A percentile compares a stretch with the other conserved stretches of the same genome.
These are phyloP conservation scores for Boletus subparvulus DNA, from an alignment of 768 basidiomycete species.

Conservation along the genomic window DNA sequence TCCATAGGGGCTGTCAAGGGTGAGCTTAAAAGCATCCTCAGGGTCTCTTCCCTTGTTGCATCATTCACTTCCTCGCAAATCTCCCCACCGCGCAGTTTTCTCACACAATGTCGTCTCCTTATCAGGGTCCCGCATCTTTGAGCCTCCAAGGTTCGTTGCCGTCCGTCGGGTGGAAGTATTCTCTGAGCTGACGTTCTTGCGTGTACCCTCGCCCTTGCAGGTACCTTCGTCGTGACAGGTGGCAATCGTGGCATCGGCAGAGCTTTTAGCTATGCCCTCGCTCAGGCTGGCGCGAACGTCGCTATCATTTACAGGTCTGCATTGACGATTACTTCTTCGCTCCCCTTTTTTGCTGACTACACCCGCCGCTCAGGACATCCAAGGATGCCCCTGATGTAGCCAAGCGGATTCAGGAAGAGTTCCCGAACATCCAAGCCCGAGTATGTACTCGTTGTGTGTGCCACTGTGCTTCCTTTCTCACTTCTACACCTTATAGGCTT, in stretches of 20 bases:
- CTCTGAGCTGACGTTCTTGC: neutral
- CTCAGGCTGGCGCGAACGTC: constrained; percentile 54
- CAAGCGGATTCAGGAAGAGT: constrained; percentile 45
- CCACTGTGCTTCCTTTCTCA: neutral
- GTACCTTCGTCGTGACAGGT: constrained; percentile 57
- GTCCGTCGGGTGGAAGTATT: neutral
- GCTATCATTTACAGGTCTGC: constrained; percentile 59
- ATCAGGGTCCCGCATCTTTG: constrained; percentile 16
- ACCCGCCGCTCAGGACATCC: constrained; percentile 38
- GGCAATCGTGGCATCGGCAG: constrained; percentile 62
- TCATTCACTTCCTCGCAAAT: neutral
- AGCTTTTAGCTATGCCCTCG: constrained; percentile 52
- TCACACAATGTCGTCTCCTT: neutral
- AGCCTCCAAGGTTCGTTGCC: constrained; percentile 30
- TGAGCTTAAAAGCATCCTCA: constrained; percentile 11
- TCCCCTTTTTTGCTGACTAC: neutral
- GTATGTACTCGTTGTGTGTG: constrained; percentile 7
- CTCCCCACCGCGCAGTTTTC: neutral
- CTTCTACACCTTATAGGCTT: constrained; percentile 41
- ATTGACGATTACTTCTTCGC: neutral
- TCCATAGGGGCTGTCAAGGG: constrained; percentile 15
- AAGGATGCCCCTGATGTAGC: constrained; percentile 50
- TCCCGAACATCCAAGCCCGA: constrained; percentile 42
- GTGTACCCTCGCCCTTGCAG: constrained; percentile 28
- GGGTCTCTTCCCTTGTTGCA: neutral